Conservation (phyloP, 2,329 filamentous ascomycete species). For the Aspergillus felis region DNA sequence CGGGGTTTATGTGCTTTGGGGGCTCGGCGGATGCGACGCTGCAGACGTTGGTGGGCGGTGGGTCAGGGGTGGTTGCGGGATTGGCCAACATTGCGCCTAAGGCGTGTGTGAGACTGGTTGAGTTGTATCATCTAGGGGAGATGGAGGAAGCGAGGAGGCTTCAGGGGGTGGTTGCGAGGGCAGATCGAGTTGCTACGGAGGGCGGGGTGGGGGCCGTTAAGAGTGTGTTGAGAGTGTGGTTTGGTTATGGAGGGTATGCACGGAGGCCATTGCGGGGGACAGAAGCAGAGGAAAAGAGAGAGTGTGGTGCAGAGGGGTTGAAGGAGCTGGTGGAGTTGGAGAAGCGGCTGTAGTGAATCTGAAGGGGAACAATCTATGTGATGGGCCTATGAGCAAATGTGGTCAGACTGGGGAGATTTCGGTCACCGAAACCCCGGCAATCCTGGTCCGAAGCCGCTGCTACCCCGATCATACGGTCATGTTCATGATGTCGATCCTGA, state of each 20-base stretch:
- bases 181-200: constrained; percentile 67
- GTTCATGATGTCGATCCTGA: too few species aligned
- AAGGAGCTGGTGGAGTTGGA: constrained; percentile 17
- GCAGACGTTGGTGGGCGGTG: constrained; percentile 66
- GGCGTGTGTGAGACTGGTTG: constrained; percentile 56
- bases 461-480: too few species aligned
- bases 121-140: constrained; percentile 59
- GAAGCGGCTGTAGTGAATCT: constrained; percentile 3
- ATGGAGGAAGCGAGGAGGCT: constrained; percentile 58
- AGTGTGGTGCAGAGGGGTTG: background rate
- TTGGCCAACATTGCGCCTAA: constrained; percentile 68
- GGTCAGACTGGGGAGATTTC: background rate
- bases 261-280: constrained; percentile 48
- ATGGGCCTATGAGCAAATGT: too few species aligned
- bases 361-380: too few species aligned
- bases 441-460: too few species aligned
- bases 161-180: constrained; percentile 62
- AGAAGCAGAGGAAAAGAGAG: background rate
- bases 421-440: background rate
- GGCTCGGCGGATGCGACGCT: constrained; percentile 72
- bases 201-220: constrained; percentile 68
- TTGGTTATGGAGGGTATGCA: constrained; percentile 62
- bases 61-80: constrained; percentile 67
- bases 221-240: constrained; percentile 58
- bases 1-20: constrained; percentile 67